Evolutionary conservation across 2,329 filamentous ascomycete species (phyloP).

Genomic region (Colletotrichum scovillei): DNA sequence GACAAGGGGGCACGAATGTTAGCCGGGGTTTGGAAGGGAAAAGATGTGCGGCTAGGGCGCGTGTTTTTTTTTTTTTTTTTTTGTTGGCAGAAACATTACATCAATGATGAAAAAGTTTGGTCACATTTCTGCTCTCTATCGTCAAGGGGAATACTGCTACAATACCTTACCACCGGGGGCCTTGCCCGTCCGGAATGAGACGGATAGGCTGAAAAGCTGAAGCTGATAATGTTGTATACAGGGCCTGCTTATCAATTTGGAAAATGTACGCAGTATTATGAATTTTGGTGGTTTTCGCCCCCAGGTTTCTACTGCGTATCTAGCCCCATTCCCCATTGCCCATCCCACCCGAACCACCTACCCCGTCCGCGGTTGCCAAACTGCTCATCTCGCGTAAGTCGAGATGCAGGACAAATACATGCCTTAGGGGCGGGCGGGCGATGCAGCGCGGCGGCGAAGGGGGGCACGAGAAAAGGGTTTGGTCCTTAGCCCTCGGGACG

Average conservation of each 20-base stretch:
- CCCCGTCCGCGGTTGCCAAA: background rate
- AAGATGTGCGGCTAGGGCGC: slow-evolving; percentile 17
- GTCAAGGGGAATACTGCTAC: background rate
- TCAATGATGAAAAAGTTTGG: background rate
- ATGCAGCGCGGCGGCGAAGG: background rate
- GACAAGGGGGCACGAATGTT: background rate
- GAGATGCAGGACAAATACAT: slow-evolving; percentile 25
- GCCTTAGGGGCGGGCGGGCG: slow-evolving; percentile 4
- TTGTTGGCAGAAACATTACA: background rate
- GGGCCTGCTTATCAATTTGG: background rate
- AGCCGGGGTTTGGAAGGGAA: background rate
- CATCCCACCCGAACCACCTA: background rate
- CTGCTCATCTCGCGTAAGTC: slow-evolving; percentile 31
- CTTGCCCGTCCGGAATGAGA: background rate
- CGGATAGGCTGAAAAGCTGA: background rate
- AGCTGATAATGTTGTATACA: background rate
- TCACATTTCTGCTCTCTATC: background rate
- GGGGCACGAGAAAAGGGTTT: background rate
- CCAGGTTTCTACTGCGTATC: background rate
- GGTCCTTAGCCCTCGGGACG: background rate
- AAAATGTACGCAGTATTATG: background rate
- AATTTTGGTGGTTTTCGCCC: background rate
- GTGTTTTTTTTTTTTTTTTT: background rate
- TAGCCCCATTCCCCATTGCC: background rate
- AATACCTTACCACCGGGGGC: too few species aligned